Conservation (phyloP, 2,329 filamentous ascomycete genomes). For the Trichophyton mentagrophytes region DNA sequence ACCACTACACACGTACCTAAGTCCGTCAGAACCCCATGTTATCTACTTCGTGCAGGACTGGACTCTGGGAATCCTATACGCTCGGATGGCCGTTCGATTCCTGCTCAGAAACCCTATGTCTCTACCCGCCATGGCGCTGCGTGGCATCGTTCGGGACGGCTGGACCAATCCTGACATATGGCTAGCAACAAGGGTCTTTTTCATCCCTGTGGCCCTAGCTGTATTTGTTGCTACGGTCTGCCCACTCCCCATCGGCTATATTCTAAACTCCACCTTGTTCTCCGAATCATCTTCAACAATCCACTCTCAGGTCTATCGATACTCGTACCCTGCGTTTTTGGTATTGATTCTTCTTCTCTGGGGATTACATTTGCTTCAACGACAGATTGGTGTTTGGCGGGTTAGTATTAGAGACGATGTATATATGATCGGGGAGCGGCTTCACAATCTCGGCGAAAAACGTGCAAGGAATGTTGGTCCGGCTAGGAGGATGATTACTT, state of each 20-base stretch:
- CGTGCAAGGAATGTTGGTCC: slow-evolving; percentile 28
- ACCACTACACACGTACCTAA: slow-evolving; percentile 68
- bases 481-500: slow-evolving; percentile 27
- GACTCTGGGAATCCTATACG: slow-evolving; percentile 82
- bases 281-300: slow-evolving; percentile 20
- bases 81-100: slow-evolving; percentile 63
- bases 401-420: slow-evolving; percentile 81
- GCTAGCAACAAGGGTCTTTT: slow-evolving; percentile 71
- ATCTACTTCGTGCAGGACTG: slow-evolving; percentile 85
- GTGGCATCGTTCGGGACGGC: slow-evolving; percentile 59
- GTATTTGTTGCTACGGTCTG: slow-evolving; percentile 49
- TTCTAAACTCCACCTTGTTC: slow-evolving; percentile 35
- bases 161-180: slow-evolving; percentile 66
- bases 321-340: slow-evolving; percentile 59
- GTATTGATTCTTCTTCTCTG: slow-evolving; percentile 42
- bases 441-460: slow-evolving; percentile 81
- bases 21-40: slow-evolving; percentile 23
- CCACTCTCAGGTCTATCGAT: slow-evolving; percentile 43
- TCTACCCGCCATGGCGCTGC: slow-evolving; percentile 60
- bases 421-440: slow-evolving; percentile 82
- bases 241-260: slow-evolving; percentile 50
- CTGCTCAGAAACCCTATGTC: slow-evolving; percentile 56
- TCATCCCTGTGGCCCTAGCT: slow-evolving; percentile 60
- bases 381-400: slow-evolving; percentile 62
- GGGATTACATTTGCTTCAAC: slow-evolving; percentile 25